Evolutionary conservation across 2,329 filamentous ascomycete genomes (phyloP).

Genomic region (Chrysosporium keratinophilum): DNA sequence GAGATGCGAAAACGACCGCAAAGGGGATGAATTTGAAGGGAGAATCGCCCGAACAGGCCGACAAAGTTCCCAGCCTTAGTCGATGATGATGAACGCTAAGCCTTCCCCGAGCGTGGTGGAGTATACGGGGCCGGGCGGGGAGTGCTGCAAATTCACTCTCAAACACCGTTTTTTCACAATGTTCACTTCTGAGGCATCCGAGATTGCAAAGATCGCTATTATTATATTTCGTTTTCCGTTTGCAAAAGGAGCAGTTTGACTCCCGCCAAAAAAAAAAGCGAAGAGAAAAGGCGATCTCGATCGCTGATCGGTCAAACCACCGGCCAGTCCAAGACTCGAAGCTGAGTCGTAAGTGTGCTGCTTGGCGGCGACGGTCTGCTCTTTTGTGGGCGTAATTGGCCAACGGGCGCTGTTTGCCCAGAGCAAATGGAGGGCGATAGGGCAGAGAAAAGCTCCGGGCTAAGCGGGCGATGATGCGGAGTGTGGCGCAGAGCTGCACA

Average conservation of each 20-base stretch:
- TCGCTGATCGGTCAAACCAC: too few species aligned
- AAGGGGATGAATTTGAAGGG: too few species aligned
- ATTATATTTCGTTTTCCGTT: too few species aligned
- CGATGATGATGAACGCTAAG: not conserved
- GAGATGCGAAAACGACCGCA: not conserved
- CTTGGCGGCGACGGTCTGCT: constrained; percentile 3
- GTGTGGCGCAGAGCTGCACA: constrained; percentile 4
- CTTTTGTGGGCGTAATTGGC: not conserved
- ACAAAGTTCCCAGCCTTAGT: not conserved
- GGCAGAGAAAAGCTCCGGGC: not conserved
- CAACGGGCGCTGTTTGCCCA: not conserved
- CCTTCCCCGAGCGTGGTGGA: not conserved
- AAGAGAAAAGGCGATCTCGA: too few species aligned
- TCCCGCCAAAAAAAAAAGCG: too few species aligned
- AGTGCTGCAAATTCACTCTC: too few species aligned
- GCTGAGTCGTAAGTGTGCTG: not conserved
- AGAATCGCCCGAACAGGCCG: not conserved
- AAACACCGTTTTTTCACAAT: too few species aligned
- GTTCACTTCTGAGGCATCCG: too few species aligned
- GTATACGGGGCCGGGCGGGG: not conserved
- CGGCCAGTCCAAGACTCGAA: too few species aligned
- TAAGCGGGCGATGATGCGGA: not conserved
- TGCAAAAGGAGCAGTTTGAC: too few species aligned
- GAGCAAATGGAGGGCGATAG: not conserved
- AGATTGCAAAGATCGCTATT: too few species aligned